Conservation (phyloP, 257 asterid genomes). For the Fraxinus quadrangulata region DNA sequence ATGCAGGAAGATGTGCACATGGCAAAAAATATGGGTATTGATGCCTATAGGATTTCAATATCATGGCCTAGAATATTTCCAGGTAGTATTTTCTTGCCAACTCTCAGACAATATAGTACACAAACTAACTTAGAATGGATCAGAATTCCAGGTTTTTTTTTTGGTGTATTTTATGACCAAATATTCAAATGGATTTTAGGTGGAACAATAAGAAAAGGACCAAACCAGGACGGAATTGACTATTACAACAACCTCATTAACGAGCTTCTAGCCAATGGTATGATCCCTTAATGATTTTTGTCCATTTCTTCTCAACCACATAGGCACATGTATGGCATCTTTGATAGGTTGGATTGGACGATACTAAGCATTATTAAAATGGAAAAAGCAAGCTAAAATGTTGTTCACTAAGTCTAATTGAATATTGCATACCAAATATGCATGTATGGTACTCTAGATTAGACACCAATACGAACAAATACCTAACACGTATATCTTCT, state of each 20-base stretch:
- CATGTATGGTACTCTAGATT: not conserved
- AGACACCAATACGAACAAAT: not conserved
- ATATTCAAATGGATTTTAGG: slow-evolving; percentile 23
- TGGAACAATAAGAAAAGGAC: slow-evolving; percentile 39
- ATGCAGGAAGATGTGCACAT: slow-evolving; percentile 48
- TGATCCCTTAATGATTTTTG: not conserved
- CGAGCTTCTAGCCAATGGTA: slow-evolving; percentile 44
- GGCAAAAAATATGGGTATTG: slow-evolving; percentile 39
- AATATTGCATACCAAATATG: not conserved
- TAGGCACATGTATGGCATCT: not conserved
- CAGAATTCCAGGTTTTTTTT: not conserved
- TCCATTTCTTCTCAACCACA: not conserved
- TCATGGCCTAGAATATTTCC: slow-evolving; percentile 64
- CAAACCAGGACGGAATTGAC: slow-evolving; percentile 39
- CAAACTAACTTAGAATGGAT: not conserved
- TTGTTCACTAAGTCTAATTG: not conserved
- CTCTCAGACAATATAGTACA: not conserved
- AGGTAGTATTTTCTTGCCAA: slow-evolving; percentile 28
- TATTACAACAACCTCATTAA: slow-evolving; percentile 44
- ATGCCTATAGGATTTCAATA: slow-evolving; percentile 53
- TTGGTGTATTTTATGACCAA: not conserved
- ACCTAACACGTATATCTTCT: not conserved
- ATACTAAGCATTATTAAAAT: no score
- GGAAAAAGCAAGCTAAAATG: no score
- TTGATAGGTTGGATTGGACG: not conserved